phyloP scores from a whole-genome alignment of 1,139 yeast species.

The Suhomyces terraborum region DNA sequence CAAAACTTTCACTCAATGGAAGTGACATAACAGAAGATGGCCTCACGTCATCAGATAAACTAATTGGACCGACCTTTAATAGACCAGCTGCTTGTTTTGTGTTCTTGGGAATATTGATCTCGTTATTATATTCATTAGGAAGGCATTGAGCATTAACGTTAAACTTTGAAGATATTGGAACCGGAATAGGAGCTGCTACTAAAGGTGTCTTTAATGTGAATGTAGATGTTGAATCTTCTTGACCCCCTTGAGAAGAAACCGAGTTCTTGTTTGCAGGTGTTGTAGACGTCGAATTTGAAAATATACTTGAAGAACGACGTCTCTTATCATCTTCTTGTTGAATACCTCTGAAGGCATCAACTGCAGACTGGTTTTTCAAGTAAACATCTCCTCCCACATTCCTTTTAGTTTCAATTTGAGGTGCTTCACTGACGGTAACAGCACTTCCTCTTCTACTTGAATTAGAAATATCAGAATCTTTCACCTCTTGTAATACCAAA shows the following conservation, averaged over 20 bases:
- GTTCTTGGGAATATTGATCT: not conserved
- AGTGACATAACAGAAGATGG: constrained; percentile 48
- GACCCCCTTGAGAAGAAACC: constrained; percentile 20
- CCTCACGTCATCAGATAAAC: constrained; percentile 28
- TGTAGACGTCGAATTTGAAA: constrained; percentile 20
- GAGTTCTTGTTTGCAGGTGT: constrained; percentile 20
- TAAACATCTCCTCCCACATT: constrained; percentile 60
- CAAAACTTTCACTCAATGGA: constrained; percentile 74
- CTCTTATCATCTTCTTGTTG: constrained; percentile 50
- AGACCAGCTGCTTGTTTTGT: constrained; percentile 2
- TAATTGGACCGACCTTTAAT: constrained; percentile 38
- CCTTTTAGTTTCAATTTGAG: constrained; percentile 51
- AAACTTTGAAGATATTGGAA: constrained; percentile 11
- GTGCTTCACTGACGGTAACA: constrained; percentile 45
- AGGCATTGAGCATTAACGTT: not conserved
- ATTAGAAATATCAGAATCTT: constrained; percentile 31
- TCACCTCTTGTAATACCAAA: constrained; percentile 36
- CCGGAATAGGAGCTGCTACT: constrained; percentile 26
- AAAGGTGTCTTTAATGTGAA: constrained; percentile 1
- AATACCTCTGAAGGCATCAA: constrained; percentile 53
- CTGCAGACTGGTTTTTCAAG: constrained; percentile 48
- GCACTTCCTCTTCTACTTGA: constrained; percentile 40
- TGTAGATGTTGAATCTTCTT: constrained; percentile 3
- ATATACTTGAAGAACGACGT: constrained; percentile 41
- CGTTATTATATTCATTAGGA: not conserved